Percentiles rank a stretch among this genome's conserved stretches.
Conservation (phyloP, 345 rosid species). For the Mangifera indica region DNA sequence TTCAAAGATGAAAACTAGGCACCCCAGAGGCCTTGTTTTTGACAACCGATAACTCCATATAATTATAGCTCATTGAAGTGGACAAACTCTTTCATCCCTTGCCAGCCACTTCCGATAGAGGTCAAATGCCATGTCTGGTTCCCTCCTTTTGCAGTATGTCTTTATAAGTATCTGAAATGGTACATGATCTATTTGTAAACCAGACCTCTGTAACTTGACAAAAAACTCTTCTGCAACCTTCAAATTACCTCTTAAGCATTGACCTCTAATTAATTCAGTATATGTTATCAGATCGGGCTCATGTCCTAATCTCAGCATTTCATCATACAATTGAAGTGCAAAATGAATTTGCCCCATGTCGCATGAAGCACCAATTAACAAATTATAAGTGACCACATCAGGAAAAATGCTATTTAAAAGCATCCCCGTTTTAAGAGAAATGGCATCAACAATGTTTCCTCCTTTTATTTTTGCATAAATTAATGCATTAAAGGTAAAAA, state of each 20-base stretch:
- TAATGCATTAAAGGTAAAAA: constrained; percentile 66
- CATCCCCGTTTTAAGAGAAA: constrained; percentile 51
- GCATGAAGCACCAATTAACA: constrained; percentile 60
- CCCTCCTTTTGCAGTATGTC: constrained; percentile 42
- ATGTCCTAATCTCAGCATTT: constrained; percentile 55
- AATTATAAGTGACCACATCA: constrained; percentile 69
- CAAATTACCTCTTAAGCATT: constrained; percentile 46
- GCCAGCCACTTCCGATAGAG: constrained; percentile 48
- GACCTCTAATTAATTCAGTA: constrained; percentile 60
- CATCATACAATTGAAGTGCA: constrained; percentile 52
- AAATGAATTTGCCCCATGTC: constrained; percentile 28
- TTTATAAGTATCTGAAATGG: constrained; percentile 53
- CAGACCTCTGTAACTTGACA: constrained; percentile 36
- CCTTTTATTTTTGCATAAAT: constrained; percentile 50
- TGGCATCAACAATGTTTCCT: constrained; percentile 42
- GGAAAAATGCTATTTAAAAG: constrained; percentile 39
- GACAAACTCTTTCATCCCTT: constrained; percentile 17
- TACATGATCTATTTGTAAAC: constrained; percentile 51
- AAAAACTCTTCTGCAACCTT: constrained; percentile 48
- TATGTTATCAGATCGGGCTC: constrained; percentile 63
- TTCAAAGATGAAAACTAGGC: neutral
- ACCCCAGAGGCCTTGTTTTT: neutral
- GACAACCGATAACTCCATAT: constrained; percentile 33
- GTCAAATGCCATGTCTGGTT: constrained; percentile 37
- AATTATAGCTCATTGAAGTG: constrained; percentile 16